A percentile compares a stretch with the other conserved stretches of the same genome.
These are phyloP conservation scores for Stropharia rugosoannulata DNA, from an alignment of 768 basidiomycete species.

Conservation along the genomic window DNA sequence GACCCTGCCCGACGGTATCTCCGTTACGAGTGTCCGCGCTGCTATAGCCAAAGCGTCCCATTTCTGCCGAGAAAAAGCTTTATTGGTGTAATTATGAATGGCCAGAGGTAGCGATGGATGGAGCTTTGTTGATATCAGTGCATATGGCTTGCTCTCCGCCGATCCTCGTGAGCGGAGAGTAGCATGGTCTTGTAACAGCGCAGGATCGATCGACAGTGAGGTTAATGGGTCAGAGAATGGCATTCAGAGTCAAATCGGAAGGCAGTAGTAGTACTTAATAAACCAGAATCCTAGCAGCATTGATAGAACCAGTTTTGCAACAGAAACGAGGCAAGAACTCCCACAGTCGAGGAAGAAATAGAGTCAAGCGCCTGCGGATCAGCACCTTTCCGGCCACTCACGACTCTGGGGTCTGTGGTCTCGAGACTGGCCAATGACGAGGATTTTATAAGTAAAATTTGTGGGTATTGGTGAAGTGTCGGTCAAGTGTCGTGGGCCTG, in stretches of 20 bases:
- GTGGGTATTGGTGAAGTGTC: background rate
- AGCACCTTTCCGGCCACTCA: background rate
- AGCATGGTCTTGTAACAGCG: slow-evolving; percentile 1
- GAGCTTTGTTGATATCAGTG: slow-evolving; percentile 19
- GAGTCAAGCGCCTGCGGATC: too few species aligned
- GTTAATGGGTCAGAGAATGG: background rate
- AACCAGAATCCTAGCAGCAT: background rate
- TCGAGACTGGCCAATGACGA: background rate
- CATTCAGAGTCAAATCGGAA: background rate
- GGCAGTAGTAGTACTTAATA: background rate
- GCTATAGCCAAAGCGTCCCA: slow-evolving; percentile 18
- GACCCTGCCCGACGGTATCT: slow-evolving; percentile 17
- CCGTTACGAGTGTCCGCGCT: slow-evolving; percentile 19
- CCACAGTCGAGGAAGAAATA: background rate
- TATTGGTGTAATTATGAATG: slow-evolving; percentile 22
- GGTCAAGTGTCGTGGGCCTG: background rate
- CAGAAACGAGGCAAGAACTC: background rate
- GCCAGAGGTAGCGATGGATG: slow-evolving; percentile 20
- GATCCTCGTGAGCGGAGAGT: background rate
- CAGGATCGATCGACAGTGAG: slow-evolving; percentile 1
- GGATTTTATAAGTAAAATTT: background rate
- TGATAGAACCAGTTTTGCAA: background rate
- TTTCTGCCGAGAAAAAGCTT: slow-evolving; percentile 9
- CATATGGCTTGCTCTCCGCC: background rate
- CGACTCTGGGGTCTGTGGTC: too few species aligned